Evolutionary conservation across 768 basidiomycete genomes (phyloP).

Genomic region (Phanerochaete carnosa): DNA sequence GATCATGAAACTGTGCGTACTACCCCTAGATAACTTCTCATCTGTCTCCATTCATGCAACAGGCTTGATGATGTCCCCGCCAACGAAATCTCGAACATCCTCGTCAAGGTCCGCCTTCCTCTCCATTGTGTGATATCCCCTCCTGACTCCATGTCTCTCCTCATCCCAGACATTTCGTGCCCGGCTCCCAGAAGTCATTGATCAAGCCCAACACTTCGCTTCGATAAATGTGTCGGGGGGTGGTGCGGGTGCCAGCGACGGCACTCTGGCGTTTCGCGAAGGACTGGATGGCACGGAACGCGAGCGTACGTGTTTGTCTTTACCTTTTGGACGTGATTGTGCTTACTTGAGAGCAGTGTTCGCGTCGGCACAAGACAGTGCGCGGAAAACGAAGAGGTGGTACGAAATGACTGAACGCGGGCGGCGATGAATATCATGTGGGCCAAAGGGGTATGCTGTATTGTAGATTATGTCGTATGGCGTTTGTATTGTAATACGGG

Average conservation of each 20-base stretch:
- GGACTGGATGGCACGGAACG: constrained; percentile 92
- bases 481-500: not conserved
- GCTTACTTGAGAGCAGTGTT: constrained; percentile 57
- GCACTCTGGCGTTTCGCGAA: constrained; percentile 78
- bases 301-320: constrained; percentile 67
- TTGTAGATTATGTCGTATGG: not conserved
- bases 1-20: constrained; percentile 74
- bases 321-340: not conserved
- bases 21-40: not conserved
- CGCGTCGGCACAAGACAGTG: constrained; percentile 78
- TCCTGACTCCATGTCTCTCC: not conserved
- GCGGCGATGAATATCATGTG: constrained; percentile 36
- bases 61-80: constrained; percentile 79
- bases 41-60: not conserved
- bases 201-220: constrained; percentile 88
- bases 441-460: not conserved
- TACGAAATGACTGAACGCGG: constrained; percentile 68
- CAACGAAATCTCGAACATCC: constrained; percentile 63
- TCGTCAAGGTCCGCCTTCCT: constrained; percentile 53
- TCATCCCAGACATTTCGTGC: constrained; percentile 65
- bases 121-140: constrained; percentile 9
- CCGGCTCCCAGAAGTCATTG: constrained; percentile 75
- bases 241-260: constrained; percentile 49
- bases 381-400: constrained; percentile 76
- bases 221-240: constrained; percentile 19